Evolutionary conservation across 2,329 filamentous ascomycete species (phyloP), one percentile per base, ranked within the genome.

Genomic region (Coleophoma crateriformis): DNA sequence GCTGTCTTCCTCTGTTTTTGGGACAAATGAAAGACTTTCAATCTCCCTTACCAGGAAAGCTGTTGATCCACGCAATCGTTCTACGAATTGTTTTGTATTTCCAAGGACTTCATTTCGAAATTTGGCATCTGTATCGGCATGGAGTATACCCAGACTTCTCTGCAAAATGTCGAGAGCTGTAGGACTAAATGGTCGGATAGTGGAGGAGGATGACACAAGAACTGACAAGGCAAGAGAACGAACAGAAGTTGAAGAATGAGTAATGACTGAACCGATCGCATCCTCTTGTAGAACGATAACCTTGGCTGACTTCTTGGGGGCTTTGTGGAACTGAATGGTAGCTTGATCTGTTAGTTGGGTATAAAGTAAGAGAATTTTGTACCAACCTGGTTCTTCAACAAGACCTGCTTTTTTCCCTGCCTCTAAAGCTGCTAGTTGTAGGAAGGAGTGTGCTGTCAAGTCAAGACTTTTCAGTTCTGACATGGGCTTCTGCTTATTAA

Each of bases 91-190:
- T 53, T 88, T 85, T 2, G 86, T 82, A 54, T 88, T 79, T 20
- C 83, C 82, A 22, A 92, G 75, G 2, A 95, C 76, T 58, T 95
- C 89, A 50, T 91, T 86, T 50, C 94, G 82, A 56, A 91, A 87
- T 59, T 92, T 90, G 6, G 92, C 84, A 63, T 96, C 90, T 0
- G 88, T 83, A 54, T 96, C 91, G 3, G 89, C 82, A 63, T 95
- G 86, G 55, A 92, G 82, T 14, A 84, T 78, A 1, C 79, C 76
- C 3, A 97, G 69, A 51, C 88, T 82, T 33, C 71, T 73, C 47
- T 76, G 76, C 2, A 97, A 71, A 12, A 86, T 75, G 3, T 69
- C 65, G 3, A 96, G 72, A 0, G 84, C 77, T 10, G 71, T 74
- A 0, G 68, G 60, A 0, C 84, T 84, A 47, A 95, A 84, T 1